Conservation (phyloP, 2,329 filamentous ascomycete species). For the Aspergillus glaucus region DNA sequence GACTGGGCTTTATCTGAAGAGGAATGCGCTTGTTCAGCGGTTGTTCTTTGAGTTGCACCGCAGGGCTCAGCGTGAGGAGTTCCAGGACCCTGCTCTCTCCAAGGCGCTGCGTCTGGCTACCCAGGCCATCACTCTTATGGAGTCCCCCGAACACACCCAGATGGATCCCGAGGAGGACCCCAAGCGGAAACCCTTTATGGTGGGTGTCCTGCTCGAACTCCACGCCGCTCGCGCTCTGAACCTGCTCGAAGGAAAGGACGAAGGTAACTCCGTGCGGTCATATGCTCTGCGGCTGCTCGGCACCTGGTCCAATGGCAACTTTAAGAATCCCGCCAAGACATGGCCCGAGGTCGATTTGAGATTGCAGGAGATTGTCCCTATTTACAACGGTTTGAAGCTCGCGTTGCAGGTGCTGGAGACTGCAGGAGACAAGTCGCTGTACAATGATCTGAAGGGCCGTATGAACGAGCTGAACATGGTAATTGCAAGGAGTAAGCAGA, state of each 20-base stretch:
- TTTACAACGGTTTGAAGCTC: slow-evolving; percentile 37
- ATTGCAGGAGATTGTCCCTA: slow-evolving; percentile 28
- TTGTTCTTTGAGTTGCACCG: slow-evolving; percentile 34
- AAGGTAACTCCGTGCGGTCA: slow-evolving; percentile 31
- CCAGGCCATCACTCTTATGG: slow-evolving; percentile 30
- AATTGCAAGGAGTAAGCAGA: slow-evolving; percentile 29
- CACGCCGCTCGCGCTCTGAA: slow-evolving; percentile 38
- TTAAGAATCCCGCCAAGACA: slow-evolving; percentile 13
- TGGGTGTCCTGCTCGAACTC: slow-evolving; percentile 40
- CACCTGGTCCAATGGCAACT: slow-evolving; percentile 23
- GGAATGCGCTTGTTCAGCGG: slow-evolving; percentile 22
- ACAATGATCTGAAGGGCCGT: slow-evolving; percentile 16
- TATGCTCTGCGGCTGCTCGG: slow-evolving; percentile 35
- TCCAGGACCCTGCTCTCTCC: slow-evolving; percentile 24
- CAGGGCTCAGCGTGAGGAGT: slow-evolving; percentile 27
- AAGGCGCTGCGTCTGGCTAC: slow-evolving; percentile 29
- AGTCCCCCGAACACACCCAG: slow-evolving; percentile 26
- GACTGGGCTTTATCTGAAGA: slow-evolving; percentile 32
- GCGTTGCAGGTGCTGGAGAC: slow-evolving; percentile 31
- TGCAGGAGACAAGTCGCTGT: slow-evolving; percentile 18
- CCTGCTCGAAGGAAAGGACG: slow-evolving; percentile 32
- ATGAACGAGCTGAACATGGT: slow-evolving; percentile 47
- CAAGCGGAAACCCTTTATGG: slow-evolving; percentile 35
- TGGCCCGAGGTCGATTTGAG: slow-evolving; percentile 17
- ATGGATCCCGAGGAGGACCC: slow-evolving; percentile 24